These are phyloP conservation scores for Lathyrus aphaca DNA, from an alignment of 306 rosid genomes.

Conservation along the genomic window DNA sequence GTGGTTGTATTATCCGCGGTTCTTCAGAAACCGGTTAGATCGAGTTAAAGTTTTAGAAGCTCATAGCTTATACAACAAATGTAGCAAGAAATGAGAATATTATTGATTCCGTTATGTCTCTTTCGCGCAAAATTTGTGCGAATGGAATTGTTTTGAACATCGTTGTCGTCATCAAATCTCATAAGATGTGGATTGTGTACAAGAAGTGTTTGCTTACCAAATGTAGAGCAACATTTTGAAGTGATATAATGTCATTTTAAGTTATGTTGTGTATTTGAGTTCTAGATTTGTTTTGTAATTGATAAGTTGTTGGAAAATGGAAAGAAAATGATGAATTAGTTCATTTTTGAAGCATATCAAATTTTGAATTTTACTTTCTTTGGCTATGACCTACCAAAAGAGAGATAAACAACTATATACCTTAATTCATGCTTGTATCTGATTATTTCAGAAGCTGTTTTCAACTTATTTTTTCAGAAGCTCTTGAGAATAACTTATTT, in stretches of 20 bases:
- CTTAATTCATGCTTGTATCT: not conserved
- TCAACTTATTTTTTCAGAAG: not conserved
- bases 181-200: slow-evolving; percentile 52
- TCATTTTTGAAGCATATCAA: slow-evolving; percentile 29
- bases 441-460: no score
- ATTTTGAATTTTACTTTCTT: slow-evolving; percentile 19
- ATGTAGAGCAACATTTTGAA: slow-evolving; percentile 51
- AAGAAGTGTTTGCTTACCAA: slow-evolving; percentile 46
- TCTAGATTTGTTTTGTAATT: slow-evolving; percentile 37
- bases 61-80: slow-evolving; percentile 32
- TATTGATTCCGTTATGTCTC: slow-evolving; percentile 40
- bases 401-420: not conserved
- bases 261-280: slow-evolving; percentile 37
- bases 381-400: not conserved
- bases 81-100: slow-evolving; percentile 43
- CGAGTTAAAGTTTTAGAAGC: slow-evolving; percentile 44
- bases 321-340: slow-evolving; percentile 12
- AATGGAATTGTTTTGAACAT: no score
- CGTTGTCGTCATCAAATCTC: slow-evolving; percentile 47
- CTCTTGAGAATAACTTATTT: not conserved
- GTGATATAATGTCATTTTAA: slow-evolving; percentile 35
- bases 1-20: slow-evolving; percentile 80
- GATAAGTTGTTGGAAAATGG: slow-evolving; percentile 37
- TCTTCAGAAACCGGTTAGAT: slow-evolving; percentile 80
- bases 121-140: slow-evolving; percentile 38